Conservation (phyloP, 164 flowering plant species). For the Euptelea pleiosperma region DNA sequence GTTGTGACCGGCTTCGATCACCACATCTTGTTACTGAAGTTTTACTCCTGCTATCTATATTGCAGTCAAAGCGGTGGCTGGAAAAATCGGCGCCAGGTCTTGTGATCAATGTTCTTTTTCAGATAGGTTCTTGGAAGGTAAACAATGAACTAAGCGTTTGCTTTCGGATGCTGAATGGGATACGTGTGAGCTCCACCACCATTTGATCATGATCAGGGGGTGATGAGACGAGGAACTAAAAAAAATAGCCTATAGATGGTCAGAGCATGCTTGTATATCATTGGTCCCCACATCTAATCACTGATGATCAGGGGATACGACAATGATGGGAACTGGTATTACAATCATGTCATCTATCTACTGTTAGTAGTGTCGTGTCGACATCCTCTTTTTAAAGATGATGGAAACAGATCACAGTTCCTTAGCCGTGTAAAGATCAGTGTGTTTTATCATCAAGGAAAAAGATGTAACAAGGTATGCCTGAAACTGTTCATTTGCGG, state of each 20-base stretch:
- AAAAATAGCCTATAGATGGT: too few relatives aligned
- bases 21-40: too few relatives aligned
- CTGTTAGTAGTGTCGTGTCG: too few relatives aligned
- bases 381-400: too few relatives aligned
- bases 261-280: not conserved
- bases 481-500: too few relatives aligned
- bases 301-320: not conserved
- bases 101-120: too few relatives aligned
- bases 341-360: conserved; percentile 1
- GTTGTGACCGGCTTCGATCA: too few relatives aligned
- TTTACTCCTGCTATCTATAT: too few relatives aligned
- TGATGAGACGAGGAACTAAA: not conserved
- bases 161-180: not conserved
- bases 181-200: too few relatives aligned
- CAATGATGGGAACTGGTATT: conserved; percentile 4
- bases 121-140: not conserved
- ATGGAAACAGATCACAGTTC: conserved; percentile 3
- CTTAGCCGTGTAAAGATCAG: conserved; percentile 10
- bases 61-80: too few relatives aligned
- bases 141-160: not conserved
- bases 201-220: not conserved
- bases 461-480: too few relatives aligned
- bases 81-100: too few relatives aligned
- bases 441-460: conserved; percentile 1
- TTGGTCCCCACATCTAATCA: conserved; percentile 5